Percentiles rank a stretch among this genome's conserved stretches.
phyloP scores from a whole-genome alignment of 2,329 filamentous ascomycete species.

The Exophiala mesophila region DNA sequence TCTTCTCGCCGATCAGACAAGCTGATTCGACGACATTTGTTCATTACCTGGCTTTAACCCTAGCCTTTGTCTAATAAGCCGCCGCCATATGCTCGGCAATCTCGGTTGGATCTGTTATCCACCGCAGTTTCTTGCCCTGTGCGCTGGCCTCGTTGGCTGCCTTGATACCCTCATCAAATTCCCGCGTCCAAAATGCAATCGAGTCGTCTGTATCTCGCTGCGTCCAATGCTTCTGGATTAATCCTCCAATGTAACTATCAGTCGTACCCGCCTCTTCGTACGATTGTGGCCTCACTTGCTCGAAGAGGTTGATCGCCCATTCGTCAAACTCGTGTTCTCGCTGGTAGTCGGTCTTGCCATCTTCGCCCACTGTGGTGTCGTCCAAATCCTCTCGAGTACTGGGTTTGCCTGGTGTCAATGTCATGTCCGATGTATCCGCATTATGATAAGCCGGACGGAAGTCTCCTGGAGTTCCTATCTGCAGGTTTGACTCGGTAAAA shows the following conservation, averaged over 20 bases:
- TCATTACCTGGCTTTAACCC: not conserved
- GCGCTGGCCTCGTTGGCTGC: slow-evolving; percentile 11
- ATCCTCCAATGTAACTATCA: slow-evolving; percentile 13
- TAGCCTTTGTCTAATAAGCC: not conserved
- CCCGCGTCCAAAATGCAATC: slow-evolving; percentile 18
- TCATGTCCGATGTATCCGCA: not conserved
- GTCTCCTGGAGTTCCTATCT: slow-evolving; percentile 2
- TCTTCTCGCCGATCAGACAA: too few species aligned
- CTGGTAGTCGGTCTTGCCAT: slow-evolving; percentile 21
- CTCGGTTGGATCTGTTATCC: slow-evolving; percentile 15
- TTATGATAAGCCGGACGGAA: not conserved
- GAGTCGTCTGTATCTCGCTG: slow-evolving; percentile 15
- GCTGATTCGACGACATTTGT: too few species aligned
- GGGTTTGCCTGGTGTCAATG: not conserved
- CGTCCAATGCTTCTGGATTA: slow-evolving; percentile 22
- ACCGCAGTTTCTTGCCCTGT: slow-evolving; percentile 14
- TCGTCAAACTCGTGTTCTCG: slow-evolving; percentile 19
- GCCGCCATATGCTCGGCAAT: not conserved
- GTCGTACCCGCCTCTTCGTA: slow-evolving; percentile 19
- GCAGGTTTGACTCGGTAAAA: slow-evolving; percentile 11
- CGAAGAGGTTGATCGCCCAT: slow-evolving; percentile 16
- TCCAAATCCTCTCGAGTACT: slow-evolving; percentile 16
- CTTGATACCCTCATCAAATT: slow-evolving; percentile 19
- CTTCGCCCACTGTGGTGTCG: slow-evolving; percentile 15
- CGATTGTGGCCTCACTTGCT: slow-evolving; percentile 12